Conservation (phyloP, 495 filamentous ascomycete genomes). For the Tuber magnatum region DNA sequence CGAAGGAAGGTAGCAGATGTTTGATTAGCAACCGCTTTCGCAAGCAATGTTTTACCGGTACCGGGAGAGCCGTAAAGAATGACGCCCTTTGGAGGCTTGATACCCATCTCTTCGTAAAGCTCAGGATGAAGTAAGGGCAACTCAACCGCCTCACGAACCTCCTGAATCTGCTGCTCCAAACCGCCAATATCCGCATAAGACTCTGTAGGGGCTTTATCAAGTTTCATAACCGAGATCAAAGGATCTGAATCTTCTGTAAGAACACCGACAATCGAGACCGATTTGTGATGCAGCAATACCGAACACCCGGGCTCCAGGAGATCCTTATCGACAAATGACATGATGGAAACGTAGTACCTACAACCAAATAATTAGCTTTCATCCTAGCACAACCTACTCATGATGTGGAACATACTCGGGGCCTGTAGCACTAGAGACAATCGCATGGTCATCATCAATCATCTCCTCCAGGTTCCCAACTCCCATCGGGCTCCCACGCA, state of each 20-base stretch:
- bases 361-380: constrained; percentile 11
- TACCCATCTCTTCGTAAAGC: constrained; percentile 99
- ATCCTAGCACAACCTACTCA: background rate
- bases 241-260: constrained; percentile 95
- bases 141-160: constrained; percentile 95
- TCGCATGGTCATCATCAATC: constrained; percentile 99
- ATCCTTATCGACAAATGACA: constrained; percentile 99
- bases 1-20: constrained; percentile 97
- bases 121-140: constrained; percentile 92
- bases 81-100: constrained; percentile 98
- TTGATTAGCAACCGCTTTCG: constrained; percentile 97
- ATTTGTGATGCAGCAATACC: constrained; percentile 94
- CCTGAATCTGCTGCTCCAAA: constrained; percentile 89
- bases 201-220: constrained; percentile 97
- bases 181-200: constrained; percentile 98
- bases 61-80: constrained; percentile 97
- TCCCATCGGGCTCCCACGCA: constrained; percentile 97
- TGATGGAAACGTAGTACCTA: constrained; percentile 95
- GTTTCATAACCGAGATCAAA: constrained; percentile 96
- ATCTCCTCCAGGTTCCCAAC: constrained; percentile 97
- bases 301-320: constrained; percentile 92
- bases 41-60: constrained; percentile 94
- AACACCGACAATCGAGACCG: constrained; percentile 94
- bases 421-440: constrained; percentile 93
- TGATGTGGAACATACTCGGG: constrained; percentile 54